Evolutionary conservation across 2,329 filamentous ascomycete genomes (phyloP).

Genomic region (Byssochlamys sp.): DNA sequence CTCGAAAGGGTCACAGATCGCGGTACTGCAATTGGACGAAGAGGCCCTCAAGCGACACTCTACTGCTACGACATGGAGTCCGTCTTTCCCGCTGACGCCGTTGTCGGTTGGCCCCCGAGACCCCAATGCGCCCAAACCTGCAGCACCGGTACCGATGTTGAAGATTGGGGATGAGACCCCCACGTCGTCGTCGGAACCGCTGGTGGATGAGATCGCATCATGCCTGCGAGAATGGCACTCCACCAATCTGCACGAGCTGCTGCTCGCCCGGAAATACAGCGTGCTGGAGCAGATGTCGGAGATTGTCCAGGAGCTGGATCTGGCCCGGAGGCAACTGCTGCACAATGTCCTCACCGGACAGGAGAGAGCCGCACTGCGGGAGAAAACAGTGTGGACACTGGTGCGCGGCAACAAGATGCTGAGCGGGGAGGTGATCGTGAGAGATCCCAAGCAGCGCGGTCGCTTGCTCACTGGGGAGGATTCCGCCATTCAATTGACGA

Average conservation of each 20-base stretch:
- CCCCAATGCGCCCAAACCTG: constrained; percentile 58
- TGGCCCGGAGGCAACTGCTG: constrained; percentile 76
- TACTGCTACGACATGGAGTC: constrained; percentile 15
- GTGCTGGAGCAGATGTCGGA: constrained; percentile 71
- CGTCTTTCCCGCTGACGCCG: constrained; percentile 26
- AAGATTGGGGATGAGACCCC: constrained; percentile 96
- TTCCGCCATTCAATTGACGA: constrained; percentile 82
- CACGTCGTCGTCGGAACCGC: constrained; percentile 74
- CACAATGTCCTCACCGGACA: constrained; percentile 85
- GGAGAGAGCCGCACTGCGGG: constrained; percentile 70
- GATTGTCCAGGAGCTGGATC: constrained; percentile 72
- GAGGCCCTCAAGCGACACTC: constrained; percentile 22
- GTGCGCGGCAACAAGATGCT: constrained; percentile 91
- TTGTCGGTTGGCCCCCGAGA: constrained; percentile 42
- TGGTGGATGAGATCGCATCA: constrained; percentile 95
- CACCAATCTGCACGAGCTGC: constrained; percentile 83
- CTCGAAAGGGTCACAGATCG: constrained; percentile 31
- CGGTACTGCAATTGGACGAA: constrained; percentile 29
- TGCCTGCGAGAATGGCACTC: constrained; percentile 97
- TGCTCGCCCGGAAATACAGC: constrained; percentile 72
- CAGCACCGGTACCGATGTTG: constrained; percentile 90
- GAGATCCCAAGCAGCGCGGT: constrained; percentile 73
- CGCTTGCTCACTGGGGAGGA: constrained; percentile 84
- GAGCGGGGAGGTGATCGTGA: constrained; percentile 85
- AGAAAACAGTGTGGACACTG: constrained; percentile 90